A percentile compares a stretch with the other conserved stretches of the same genome.
phyloP scores from a whole-genome alignment of 75 land plant species.

The Adiantum capillusveneris region DNA sequence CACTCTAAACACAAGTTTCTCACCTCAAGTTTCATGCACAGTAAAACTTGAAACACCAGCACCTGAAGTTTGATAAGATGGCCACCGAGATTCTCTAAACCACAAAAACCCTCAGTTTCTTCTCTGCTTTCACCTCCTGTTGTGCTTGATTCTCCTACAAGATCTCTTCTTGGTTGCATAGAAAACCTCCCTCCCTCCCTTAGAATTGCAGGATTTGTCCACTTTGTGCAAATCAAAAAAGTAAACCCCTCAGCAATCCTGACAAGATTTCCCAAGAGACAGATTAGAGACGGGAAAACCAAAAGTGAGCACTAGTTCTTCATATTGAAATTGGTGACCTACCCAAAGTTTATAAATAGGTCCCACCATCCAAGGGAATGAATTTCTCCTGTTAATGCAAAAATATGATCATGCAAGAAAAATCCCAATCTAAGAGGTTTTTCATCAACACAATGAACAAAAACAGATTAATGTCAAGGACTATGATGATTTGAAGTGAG shows the following conservation, averaged over 20 bases:
- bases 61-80: slow-evolving; percentile 86
- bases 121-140: slow-evolving; percentile 44
- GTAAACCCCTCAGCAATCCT: slow-evolving; percentile 95
- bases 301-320: not conserved
- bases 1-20: too few relatives aligned
- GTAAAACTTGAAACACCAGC: slow-evolving; percentile 60
- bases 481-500: too few relatives aligned
- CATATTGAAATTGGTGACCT: slow-evolving; percentile 5
- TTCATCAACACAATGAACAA: too few relatives aligned
- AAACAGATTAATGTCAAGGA: too few relatives aligned
- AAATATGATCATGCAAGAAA: not conserved
- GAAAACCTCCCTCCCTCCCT: slow-evolving; percentile 22
- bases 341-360: slow-evolving; percentile 89
- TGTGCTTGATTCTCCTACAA: slow-evolving; percentile 11
- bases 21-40: slow-evolving; percentile 94
- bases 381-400: slow-evolving; percentile 57
- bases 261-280: not conserved
- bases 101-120: slow-evolving; percentile 56
- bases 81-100: slow-evolving; percentile 78
- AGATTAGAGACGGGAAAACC: too few relatives aligned
- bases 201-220: slow-evolving; percentile 88
- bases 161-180: slow-evolving; percentile 4
- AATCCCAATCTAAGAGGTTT: too few relatives aligned
- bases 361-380: slow-evolving; percentile 96
- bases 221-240: slow-evolving; percentile 92